Base-by-base conservation (phyloP, 2,329 filamentous ascomycete genomes). In the Exophiala bonariae region DNA sequence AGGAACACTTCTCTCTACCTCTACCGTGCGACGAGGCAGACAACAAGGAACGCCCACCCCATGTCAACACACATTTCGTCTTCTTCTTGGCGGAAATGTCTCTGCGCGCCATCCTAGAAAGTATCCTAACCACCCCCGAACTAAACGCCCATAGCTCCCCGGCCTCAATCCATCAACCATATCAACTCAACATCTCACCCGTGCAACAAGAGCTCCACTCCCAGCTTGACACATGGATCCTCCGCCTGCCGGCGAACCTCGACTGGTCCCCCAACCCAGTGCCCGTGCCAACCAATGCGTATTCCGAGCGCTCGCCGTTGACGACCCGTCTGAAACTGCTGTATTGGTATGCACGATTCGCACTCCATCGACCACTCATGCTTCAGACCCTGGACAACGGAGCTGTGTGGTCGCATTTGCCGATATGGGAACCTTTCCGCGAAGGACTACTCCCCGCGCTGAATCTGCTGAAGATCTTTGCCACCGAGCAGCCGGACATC, bases 211-310 rank as follows among this genome's bases (percentile, higher is more conserved):
- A 41, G 18, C 3, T 41, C 17, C 39, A 26, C 11, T 17, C 13
- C 7, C 39, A 41, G 32, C 39, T 41, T 31, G 39, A 41, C 28
- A 31, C 39, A 16, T 41, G 39, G 39, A 32, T 41, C 14, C 39
- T 41, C 26, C 39, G 39, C 26, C 26, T 41, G 5, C 39, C 39
- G 4, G 26, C 22, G 8, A 20, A 22, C 26, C 26, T 41, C 8
- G 17, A 22, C 39, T 41, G 39, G 39, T 41, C 39, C 14, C 22
- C 32, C 17, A 26, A 41, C 22, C 39, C 39, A 16, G n/a, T n/a
- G n/a, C n/a, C n/a, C n/a, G n/a, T n/a, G n/a, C n/a, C n/a, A n/a
- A n/a, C n/a, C n/a, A n/a, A n/a, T n/a, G 39, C 11, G 3, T 18
- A 26, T 32, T 22, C 22, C 28, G 26, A 10, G 2, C 22, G 17